Evolutionary conservation across 768 basidiomycete genomes (phyloP).

Genomic region (Gyrodon lividus): DNA sequence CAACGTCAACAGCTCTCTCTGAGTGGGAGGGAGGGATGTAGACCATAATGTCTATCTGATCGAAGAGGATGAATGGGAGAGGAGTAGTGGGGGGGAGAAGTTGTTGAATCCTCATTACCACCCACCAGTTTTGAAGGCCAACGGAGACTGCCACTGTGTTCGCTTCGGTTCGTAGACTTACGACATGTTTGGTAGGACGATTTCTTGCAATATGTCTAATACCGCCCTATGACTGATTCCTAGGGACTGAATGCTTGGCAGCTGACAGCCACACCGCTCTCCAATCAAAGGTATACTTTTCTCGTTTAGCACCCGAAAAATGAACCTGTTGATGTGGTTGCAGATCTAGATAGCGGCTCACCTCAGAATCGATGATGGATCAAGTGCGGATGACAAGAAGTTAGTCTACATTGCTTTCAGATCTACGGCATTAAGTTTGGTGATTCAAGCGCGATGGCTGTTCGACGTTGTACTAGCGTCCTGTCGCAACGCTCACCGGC

Average conservation of each 20-base stretch:
- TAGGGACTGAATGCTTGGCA: background rate
- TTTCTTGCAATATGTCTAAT: background rate
- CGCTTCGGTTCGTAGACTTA: conserved; percentile 2
- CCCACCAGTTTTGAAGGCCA: conserved; percentile 14
- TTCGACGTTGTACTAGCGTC: too few relatives aligned
- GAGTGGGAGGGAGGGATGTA: conserved; percentile 17
- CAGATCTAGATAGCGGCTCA: background rate
- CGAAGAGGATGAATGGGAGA: background rate
- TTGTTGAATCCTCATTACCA: background rate
- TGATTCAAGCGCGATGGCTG: too few relatives aligned
- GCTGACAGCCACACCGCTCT: too few relatives aligned
- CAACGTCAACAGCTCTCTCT: conserved; percentile 9
- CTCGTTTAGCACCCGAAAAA: background rate
- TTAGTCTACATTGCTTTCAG: too few relatives aligned
- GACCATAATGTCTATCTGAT: conserved; percentile 20
- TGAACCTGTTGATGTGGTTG: background rate
- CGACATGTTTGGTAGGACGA: conserved; percentile 2
- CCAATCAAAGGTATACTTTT: background rate
- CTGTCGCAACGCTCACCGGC: too few relatives aligned
- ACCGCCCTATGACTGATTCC: background rate
- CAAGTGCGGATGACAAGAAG: background rate
- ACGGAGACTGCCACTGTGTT: conserved; percentile 1
- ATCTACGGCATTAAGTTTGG: too few relatives aligned
- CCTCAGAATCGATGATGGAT: background rate
- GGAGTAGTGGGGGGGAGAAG: background rate